Evolutionary conservation across 768 basidiomycete species (phyloP), one percentile per base, ranked within the genome.

Genomic region (Cystobasidium tubakii): DNA sequence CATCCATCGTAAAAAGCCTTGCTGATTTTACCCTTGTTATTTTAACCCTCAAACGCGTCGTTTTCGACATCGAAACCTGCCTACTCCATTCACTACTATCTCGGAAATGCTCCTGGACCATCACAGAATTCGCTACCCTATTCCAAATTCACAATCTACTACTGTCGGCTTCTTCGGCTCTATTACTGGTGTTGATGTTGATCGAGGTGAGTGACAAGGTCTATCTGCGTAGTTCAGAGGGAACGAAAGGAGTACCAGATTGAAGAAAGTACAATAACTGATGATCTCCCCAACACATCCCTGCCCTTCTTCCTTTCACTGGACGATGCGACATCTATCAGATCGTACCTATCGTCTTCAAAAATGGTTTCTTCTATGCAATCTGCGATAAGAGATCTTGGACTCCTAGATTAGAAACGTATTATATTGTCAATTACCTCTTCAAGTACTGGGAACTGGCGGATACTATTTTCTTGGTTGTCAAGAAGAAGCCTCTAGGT

Each of bases 401-500:
- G 92, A 94, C 95, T 50, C 84, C 88, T 1, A 64, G 70, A 34
- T 34, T 66, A 23, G 90, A 97, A 83, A 89, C 93, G 80, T 97
- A 91, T 84, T 98, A 99, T 84, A 92, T 98, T 85, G 85, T 97
- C 85, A 99, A 99, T 84, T 99, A 98, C 84, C 93, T 89, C 83
- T 91, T 96, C 87, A 97, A 97, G 82, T 98, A 97, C 82, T 83
- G 96, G 76, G 96, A 99, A 83, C 87, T 98, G 74, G 81, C 95
- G 76, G 96, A 98, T 84, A 99, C 96, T 17, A 86, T 97, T 77
- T 99, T 98, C 86, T 87, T 99, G 77, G 91, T 90, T 12, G 83
- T 97, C 79, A 99, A 98, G 87, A 99, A 98, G 86, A 98, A 98
- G 83, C 92, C 92, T 19, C 85, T 99, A 63, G 90, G 93, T 94